A percentile compares a stretch with the other conserved stretches of the same genome.
Conservation (phyloP, 148 eudicot species). For the Rhododendron vialii region DNA sequence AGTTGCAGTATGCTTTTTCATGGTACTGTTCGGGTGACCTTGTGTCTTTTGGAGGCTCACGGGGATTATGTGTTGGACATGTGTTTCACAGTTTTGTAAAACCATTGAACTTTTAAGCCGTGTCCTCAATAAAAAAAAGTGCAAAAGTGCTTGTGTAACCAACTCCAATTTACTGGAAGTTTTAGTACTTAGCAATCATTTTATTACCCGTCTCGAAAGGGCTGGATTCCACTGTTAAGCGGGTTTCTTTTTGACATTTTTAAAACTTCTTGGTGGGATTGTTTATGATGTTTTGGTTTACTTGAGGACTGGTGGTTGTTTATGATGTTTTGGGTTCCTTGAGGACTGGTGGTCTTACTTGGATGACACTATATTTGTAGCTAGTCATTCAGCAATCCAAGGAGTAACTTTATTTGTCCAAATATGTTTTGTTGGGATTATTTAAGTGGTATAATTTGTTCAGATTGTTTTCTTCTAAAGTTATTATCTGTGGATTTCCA, state of each 20-base stretch:
- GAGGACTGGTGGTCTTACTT: not conserved
- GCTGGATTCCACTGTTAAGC: not conserved
- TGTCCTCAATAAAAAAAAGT: not conserved
- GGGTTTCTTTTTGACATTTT: not conserved
- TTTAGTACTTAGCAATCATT: not conserved
- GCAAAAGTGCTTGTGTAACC: not conserved
- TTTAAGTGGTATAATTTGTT: not conserved
- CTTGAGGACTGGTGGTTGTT: not conserved
- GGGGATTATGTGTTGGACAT: not conserved
- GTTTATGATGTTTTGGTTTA: not conserved
- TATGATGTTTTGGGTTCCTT: not conserved
- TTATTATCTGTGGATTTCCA: constrained; percentile 15
- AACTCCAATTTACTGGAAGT: not conserved
- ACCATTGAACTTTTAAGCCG: not conserved
- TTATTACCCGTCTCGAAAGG: not conserved
- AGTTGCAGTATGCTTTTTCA: not conserved
- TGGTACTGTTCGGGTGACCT: not conserved
- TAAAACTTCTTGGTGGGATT: not conserved
- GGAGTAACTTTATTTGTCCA: not conserved
- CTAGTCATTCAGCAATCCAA: not conserved
- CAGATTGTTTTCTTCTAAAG: not conserved
- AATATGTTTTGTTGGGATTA: not conserved
- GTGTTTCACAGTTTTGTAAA: not conserved
- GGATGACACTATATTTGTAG: not conserved
- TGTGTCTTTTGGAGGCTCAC: not conserved